Evolutionary conservation across 2,329 filamentous ascomycete genomes (phyloP).

Genomic region (Fusarium papillatum): DNA sequence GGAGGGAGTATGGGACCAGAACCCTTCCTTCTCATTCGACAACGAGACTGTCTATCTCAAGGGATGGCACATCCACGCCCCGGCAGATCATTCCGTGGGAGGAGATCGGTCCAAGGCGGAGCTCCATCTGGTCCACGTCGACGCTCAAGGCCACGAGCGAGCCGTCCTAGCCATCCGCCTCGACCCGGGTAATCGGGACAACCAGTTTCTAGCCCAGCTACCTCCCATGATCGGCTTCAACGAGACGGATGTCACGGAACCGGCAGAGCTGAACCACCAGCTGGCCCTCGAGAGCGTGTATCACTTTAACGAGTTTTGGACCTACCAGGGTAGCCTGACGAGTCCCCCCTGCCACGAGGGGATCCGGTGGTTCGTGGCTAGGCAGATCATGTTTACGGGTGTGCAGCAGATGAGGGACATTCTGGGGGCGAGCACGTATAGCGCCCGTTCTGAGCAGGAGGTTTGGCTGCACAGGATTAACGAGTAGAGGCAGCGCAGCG

Average conservation of each 20-base stretch:
- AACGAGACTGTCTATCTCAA: constrained; percentile 36
- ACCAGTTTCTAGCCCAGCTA: constrained; percentile 20
- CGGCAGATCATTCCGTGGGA: constrained; percentile 35
- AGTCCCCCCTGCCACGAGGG: constrained; percentile 34
- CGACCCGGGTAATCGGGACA: constrained; percentile 26
- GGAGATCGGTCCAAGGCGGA: constrained; percentile 37
- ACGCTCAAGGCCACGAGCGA: constrained; percentile 20
- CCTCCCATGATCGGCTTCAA: constrained; percentile 32
- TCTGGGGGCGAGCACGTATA: constrained; percentile 33
- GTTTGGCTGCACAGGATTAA: constrained; percentile 37
- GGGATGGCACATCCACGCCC: constrained; percentile 38
- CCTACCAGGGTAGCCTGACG: constrained; percentile 37
- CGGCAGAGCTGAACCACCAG: constrained; percentile 8
- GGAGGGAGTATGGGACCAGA: constrained; percentile 11
- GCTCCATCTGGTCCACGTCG: constrained; percentile 37
- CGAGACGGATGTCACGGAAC: constrained; percentile 5
- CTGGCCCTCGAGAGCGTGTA: constrained; percentile 25
- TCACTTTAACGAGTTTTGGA: constrained; percentile 39
- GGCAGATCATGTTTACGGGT: constrained; percentile 34
- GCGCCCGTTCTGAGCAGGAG: constrained; percentile 32
- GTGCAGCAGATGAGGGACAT: constrained; percentile 36
- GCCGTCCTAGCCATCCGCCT: constrained; percentile 31
- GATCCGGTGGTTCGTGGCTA: constrained; percentile 31
- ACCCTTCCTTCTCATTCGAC: constrained; percentile 34
- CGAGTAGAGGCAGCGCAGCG: background rate